A percentile compares a stretch with the other conserved stretches of the same genome.
phyloP scores from a whole-genome alignment of 305 asterid species.

The Solanum aculeatissimum region DNA sequence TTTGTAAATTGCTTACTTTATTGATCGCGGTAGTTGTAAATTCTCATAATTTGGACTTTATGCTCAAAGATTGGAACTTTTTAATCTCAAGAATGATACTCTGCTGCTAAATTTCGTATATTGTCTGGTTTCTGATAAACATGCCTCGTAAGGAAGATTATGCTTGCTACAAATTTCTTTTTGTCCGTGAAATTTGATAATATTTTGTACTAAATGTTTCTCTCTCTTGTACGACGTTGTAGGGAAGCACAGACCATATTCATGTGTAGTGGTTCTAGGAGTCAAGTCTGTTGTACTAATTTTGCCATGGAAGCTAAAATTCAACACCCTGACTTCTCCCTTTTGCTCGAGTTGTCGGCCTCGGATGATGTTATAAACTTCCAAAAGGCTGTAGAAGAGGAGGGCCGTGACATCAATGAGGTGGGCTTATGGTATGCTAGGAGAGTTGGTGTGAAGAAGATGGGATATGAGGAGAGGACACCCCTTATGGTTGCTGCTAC shows the following conservation, averaged over 20 bases:
- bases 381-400: constrained; percentile 20
- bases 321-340: constrained; percentile 2
- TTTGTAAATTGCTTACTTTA: neutral
- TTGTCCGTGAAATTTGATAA: neutral
- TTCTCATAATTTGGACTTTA: neutral
- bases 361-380: constrained; percentile 25
- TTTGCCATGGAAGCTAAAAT: constrained; percentile 6
- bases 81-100: neutral
- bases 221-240: neutral
- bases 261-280: constrained; percentile 18
- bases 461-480: constrained; percentile 31
- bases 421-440: constrained; percentile 25
- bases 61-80: neutral
- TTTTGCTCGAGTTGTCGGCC: constrained; percentile 28
- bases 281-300: constrained; percentile 3
- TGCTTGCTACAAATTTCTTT: neutral
- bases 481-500: constrained; percentile 33
- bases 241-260: neutral
- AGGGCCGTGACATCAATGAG: constrained; percentile 14
- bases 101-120: neutral
- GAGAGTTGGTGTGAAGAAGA: constrained; percentile 20
- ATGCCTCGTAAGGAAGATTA: neutral
- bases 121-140: neutral
- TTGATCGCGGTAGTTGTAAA: neutral
- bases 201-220: neutral